Evolutionary conservation across 345 rosid species (phyloP).

Genomic region (Eucalyptus regnans): DNA sequence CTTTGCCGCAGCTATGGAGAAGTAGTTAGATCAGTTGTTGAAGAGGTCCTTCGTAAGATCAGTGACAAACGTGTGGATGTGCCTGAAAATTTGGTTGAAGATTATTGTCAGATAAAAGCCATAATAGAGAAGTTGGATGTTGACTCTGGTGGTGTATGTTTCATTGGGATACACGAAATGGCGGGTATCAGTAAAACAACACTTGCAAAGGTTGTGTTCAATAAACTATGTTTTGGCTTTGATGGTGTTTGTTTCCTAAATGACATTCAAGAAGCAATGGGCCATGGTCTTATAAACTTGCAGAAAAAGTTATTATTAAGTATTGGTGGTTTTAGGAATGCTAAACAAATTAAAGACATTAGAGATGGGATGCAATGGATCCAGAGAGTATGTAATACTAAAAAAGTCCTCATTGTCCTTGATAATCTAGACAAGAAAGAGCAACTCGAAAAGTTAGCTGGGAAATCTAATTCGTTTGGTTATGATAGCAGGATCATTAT

Average conservation of each 20-base stretch:
- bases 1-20: not conserved
- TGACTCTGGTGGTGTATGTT: not conserved
- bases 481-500: not conserved
- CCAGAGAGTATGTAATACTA: not conserved
- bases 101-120: rapidly evolving
- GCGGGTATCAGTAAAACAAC: not conserved
- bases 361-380: not conserved
- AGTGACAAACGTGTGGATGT: rapidly evolving
- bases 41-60: rapidly evolving
- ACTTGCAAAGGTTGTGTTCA: not conserved
- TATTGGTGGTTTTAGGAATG: rapidly evolving
- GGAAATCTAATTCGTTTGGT: not conserved
- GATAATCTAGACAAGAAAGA: not conserved
- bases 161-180: not conserved
- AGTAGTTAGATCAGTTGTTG: rapidly evolving
- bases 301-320: not conserved
- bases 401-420: not conserved
- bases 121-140: not conserved
- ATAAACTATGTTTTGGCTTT: not conserved
- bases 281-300: not conserved
- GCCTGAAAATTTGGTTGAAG: not conserved
- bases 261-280: not conserved
- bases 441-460: not conserved
- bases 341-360: rapidly evolving
- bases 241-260: conserved; percentile 3